Evolutionary conservation across 805 yeast species (phyloP).

Genomic region (Clavispora fructus): DNA sequence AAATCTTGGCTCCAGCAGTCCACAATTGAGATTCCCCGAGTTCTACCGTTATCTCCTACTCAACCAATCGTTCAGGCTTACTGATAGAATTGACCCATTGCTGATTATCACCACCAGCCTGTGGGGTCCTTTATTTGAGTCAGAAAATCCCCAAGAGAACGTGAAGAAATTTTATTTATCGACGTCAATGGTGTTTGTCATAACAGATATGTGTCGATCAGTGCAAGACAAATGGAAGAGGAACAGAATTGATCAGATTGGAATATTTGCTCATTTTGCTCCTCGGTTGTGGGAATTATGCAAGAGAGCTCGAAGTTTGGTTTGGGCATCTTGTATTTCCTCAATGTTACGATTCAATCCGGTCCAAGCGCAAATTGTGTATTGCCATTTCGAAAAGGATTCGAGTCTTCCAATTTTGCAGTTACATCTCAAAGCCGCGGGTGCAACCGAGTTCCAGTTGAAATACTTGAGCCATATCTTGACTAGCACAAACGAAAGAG

Average conservation of each 20-base stretch:
- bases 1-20: constrained; percentile 19
- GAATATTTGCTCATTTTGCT: not conserved
- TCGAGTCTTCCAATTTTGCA: not conserved
- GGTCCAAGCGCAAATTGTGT: not conserved
- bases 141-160: not conserved
- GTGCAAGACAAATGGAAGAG: not conserved
- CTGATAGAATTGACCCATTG: not conserved
- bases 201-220: not conserved
- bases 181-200: not conserved
- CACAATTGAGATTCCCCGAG: constrained; percentile 20
- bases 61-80: not conserved
- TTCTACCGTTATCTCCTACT: constrained; percentile 16
- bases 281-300: not conserved
- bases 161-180: not conserved
- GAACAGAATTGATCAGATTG: not conserved
- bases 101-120: not conserved
- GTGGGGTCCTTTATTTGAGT: not conserved
- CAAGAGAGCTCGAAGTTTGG: not conserved
- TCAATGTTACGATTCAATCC: not conserved
- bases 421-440: not conserved
- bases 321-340: not conserved
- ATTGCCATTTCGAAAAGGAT: not conserved
- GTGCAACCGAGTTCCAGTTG: constrained; percentile 1
- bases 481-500: not conserved
- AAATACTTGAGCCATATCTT: not conserved